A percentile compares a stretch with the other conserved stretches of the same genome.
These are phyloP conservation scores for Aegilops tauschii DNA, from an alignment of 176 grass and related monocot species.

Conservation along the genomic window DNA sequence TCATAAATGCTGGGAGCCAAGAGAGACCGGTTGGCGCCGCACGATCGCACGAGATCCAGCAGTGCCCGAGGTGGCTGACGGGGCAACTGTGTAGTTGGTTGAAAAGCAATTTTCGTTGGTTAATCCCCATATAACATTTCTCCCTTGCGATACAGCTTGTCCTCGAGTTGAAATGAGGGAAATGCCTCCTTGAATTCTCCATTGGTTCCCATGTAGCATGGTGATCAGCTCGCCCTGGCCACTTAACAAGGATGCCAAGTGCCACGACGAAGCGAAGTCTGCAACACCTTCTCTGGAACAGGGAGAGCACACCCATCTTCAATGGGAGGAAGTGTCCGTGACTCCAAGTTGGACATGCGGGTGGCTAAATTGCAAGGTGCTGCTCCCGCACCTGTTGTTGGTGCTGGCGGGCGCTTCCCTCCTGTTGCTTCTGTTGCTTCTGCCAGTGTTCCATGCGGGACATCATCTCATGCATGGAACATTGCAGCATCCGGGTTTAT, in stretches of 20 bases:
- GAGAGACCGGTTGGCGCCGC: no score
- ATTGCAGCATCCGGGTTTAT: background rate
- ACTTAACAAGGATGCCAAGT: background rate
- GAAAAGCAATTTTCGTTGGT: background rate
- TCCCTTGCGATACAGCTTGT: background rate
- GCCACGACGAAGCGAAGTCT: background rate
- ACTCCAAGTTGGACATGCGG: background rate
- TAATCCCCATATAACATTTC: background rate
- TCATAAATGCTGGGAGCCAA: no score
- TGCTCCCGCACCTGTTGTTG: background rate
- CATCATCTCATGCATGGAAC: background rate
- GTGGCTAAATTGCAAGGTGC: background rate
- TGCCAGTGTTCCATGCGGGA: background rate
- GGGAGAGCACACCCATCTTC: background rate
- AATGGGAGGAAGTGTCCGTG: background rate
- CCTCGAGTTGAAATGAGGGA: background rate
- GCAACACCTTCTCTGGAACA: background rate
- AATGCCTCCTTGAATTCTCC: background rate
- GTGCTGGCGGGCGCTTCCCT: background rate
- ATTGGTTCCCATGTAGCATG: background rate
- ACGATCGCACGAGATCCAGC: no score
- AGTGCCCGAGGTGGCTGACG: no score
- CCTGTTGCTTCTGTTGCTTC: no score
- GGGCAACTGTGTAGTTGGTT: no score
- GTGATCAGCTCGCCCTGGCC: no score